Conservation (phyloP, 176 grass and related monocot species). For the Rhynchospora breviuscula region DNA sequence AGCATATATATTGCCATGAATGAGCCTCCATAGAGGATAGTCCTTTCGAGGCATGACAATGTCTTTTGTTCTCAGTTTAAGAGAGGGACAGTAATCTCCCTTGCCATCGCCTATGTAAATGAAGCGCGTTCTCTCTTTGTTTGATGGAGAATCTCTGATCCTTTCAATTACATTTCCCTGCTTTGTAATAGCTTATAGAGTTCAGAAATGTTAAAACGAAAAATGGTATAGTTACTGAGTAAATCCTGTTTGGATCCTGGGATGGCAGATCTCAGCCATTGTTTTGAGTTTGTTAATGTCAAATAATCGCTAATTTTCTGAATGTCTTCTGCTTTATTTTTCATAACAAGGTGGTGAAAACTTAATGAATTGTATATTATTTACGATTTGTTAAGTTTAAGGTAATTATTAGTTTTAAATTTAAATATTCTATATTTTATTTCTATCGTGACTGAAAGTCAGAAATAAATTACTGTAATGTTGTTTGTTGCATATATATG, state of each 20-base stretch:
- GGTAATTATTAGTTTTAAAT: background rate
- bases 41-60: conserved; percentile 33
- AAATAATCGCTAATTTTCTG: background rate
- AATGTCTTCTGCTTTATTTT: background rate
- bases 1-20: conserved; percentile 4
- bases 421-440: background rate
- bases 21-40: conserved; percentile 28
- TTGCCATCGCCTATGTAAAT: conserved; percentile 34
- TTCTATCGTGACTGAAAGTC: background rate
- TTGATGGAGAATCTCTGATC: background rate
- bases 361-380: background rate
- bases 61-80: conserved; percentile 4
- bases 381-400: background rate
- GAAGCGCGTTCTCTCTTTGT: conserved; percentile 5
- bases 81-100: conserved; percentile 33
- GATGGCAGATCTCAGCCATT: background rate
- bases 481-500: background rate
- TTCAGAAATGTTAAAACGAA: background rate
- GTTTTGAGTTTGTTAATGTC: background rate
- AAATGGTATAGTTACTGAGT: background rate
- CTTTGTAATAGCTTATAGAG: background rate
- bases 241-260: background rate
- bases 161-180: conserved; percentile 30
- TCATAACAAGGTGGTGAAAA: background rate
- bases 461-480: background rate